Evolutionary conservation across 1,284 basidiomycete species (phyloP), one percentile per base, ranked within the genome.

Genomic region (Exsudoporus floridanus): DNA sequence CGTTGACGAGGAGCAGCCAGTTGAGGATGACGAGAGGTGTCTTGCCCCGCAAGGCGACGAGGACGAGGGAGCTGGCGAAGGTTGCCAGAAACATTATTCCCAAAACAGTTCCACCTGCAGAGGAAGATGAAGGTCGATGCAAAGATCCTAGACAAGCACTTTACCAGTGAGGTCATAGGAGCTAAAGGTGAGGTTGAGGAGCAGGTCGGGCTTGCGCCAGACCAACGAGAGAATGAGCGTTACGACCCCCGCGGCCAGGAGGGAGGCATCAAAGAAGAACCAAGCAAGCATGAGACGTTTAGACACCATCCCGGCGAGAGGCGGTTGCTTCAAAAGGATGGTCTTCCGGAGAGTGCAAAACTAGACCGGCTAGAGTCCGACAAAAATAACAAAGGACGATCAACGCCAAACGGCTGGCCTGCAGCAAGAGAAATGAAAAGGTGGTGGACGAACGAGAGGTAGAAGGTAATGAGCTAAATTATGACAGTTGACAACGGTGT

Each of bases 161-260:
- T 67, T 65, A 89, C 91, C 77, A 30, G 77, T 81, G 33, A 91
- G 73, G 59, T 90, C 79, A 46, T 74, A 64, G 10, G 70, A 61
- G 50, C 74, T 78, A 46, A 92, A 70, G 23, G 87, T 79, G 71
- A 92, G 75, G 66, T 90, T 88, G 67, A 87, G 75, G 55, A 92
- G 69, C 34, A 87, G 66, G 62, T 87, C 77, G 8, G 81, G 76
- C 43, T 75, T 73, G 44, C 81, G 78, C 86, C 86, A 92, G 30
- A 88, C 67, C 54, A 91, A 71, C 18, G 89, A 88, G 46, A 91
- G 73, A 41, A 77, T 78, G 55, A 92, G 73, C 18, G 82, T 72
- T 48, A 92, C 58, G 44, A 76, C 73, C 36, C 86, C 89, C 7
- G 86, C 82, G n/a, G 74, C 79, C 37, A 92, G 77, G 50, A 93